phyloP scores from a whole-genome alignment of 2,329 filamentous ascomycete species.

The Teratosphaeria pseudoeucalypti region DNA sequence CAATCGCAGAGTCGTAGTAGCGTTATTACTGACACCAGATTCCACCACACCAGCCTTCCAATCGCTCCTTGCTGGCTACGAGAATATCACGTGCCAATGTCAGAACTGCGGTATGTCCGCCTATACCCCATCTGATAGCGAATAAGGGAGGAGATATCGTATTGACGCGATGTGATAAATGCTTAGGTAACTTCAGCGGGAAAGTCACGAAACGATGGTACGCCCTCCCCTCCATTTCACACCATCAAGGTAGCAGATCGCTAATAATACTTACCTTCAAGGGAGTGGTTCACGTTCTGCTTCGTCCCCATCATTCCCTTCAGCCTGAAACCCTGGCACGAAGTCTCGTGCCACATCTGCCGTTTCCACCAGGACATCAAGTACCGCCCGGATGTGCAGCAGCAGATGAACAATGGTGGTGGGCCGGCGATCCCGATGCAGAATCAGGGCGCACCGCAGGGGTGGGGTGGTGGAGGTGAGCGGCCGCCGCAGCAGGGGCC shows the following conservation, averaged over 20 bases:
- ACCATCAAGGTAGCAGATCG: neutral
- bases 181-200: constrained; percentile 30
- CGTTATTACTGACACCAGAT: neutral
- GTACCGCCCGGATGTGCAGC: constrained; percentile 29
- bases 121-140: too few relatives aligned
- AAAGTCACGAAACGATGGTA: constrained; percentile 37
- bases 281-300: constrained; percentile 67
- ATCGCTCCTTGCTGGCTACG: constrained; percentile 35
- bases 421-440: constrained; percentile 24
- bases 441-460: constrained; percentile 17
- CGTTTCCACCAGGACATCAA: constrained; percentile 57
- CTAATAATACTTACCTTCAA: constrained; percentile 4
- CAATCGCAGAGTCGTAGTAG: neutral
- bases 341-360: constrained; percentile 65
- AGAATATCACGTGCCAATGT: constrained; percentile 41
- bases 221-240: constrained; percentile 2
- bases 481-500: neutral
- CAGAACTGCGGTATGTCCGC: constrained; percentile 36
- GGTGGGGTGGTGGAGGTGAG: neutral
- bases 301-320: constrained; percentile 67
- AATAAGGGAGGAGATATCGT: neutral
- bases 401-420: constrained; percentile 23
- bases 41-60: constrained; percentile 32
- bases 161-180: neutral
- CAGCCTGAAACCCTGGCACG: constrained; percentile 43